Conservation (phyloP, 192 early-diverging fungal species). For the Dissophora ornata region DNA sequence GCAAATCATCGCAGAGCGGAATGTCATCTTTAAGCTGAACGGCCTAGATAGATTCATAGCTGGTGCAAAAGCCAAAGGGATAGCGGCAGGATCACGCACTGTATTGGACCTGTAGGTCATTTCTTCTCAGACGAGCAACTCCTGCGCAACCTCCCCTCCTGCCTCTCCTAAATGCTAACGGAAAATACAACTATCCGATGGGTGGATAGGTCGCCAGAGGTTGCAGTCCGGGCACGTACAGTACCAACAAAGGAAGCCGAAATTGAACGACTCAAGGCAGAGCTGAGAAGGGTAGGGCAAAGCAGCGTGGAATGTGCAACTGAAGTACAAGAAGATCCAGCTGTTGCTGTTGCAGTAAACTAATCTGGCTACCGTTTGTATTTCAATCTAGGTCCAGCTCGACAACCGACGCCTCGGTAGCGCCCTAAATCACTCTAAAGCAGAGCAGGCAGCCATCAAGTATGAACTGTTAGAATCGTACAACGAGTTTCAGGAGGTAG, state of each 20-base stretch:
- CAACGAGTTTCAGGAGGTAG: conserved; percentile 44
- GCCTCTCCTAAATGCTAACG: too few species aligned
- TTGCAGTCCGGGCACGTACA: conserved; percentile 41
- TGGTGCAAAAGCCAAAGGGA: conserved; percentile 36
- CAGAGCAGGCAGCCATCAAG: conserved; percentile 33
- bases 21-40: conserved; percentile 43
- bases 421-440: conserved; percentile 36
- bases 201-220: conserved; percentile 24
- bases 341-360: too few species aligned
- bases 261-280: conserved; percentile 45
- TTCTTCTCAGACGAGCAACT: too few species aligned
- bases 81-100: conserved; percentile 36
- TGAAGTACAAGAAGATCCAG: neutral
- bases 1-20: conserved; percentile 44
- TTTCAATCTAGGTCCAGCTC: conserved; percentile 33
- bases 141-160: too few species aligned
- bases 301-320: neutral
- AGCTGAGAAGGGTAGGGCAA: conserved; percentile 24
- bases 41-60: conserved; percentile 49
- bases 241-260: conserved; percentile 54
- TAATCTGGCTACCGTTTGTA: too few species aligned
- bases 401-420: conserved; percentile 42
- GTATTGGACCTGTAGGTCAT: conserved; percentile 39
- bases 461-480: conserved; percentile 32
- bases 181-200: too few species aligned